Evolutionary conservation across 306 rosid species (phyloP).

Genomic region (Dalbergia cochinchinensis): DNA sequence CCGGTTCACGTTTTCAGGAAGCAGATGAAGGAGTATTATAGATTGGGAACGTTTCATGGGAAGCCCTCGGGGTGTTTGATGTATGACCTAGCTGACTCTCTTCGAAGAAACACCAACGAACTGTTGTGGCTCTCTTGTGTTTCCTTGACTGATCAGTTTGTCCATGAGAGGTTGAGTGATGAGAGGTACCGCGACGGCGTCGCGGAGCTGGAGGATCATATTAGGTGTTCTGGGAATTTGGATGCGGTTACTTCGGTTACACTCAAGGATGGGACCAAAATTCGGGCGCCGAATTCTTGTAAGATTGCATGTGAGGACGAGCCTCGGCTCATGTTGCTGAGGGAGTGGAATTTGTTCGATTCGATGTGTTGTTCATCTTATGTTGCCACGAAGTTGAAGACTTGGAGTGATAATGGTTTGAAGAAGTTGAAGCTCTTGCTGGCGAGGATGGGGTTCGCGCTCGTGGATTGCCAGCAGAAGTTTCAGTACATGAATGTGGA

Average conservation of each 20-base stretch:
- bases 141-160: slow-evolving; percentile 88
- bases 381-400: slow-evolving; percentile 87
- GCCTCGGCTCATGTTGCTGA: slow-evolving; percentile 87
- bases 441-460: slow-evolving; percentile 94
- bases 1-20: slow-evolving; percentile 67
- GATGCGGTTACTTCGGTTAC: slow-evolving; percentile 79
- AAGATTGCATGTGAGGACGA: slow-evolving; percentile 92
- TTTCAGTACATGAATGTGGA: slow-evolving; percentile 90
- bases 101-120: slow-evolving; percentile 89
- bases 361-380: slow-evolving; percentile 93
- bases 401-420: slow-evolving; percentile 97
- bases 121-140: slow-evolving; percentile 91
- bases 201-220: slow-evolving; percentile 91
- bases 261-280: slow-evolving; percentile 86
- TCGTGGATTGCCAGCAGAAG: slow-evolving; percentile 94
- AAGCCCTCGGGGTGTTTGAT: slow-evolving; percentile 95
- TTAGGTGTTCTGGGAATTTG: slow-evolving; percentile 84
- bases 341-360: slow-evolving; percentile 93
- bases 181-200: slow-evolving; percentile 94
- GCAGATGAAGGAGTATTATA: slow-evolving; percentile 73
- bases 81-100: slow-evolving; percentile 84
- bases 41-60: slow-evolving; percentile 91
- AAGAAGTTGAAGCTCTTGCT: slow-evolving; percentile 87
- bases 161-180: slow-evolving; percentile 87
- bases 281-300: slow-evolving; percentile 71